A percentile compares a stretch with the other conserved stretches of the same genome.
Conservation (phyloP, 73 alveolate genomes). For the Symbiodinium natans region DNA sequence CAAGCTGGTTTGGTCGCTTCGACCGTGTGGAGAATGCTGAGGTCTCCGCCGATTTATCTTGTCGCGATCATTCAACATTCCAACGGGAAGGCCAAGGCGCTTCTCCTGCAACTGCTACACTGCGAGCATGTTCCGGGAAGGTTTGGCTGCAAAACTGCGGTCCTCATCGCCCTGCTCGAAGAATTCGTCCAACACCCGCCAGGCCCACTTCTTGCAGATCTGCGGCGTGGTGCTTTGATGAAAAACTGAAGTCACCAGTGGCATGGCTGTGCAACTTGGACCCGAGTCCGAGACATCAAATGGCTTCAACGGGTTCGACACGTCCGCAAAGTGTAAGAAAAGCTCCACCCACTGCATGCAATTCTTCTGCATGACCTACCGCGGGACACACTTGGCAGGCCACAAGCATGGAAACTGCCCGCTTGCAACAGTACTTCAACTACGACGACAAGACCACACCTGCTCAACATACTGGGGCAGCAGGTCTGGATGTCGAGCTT, state of each 20-base stretch:
- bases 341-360: conserved; percentile 88
- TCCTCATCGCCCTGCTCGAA: conserved; percentile 98
- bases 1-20: no score
- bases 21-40: no score
- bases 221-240: conserved; percentile 13
- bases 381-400: not conserved
- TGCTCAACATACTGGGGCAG: conserved; percentile 64
- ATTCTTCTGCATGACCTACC: conserved; percentile 85
- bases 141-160: no score
- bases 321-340: conserved; percentile 95
- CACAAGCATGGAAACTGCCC: not conserved
- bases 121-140: not conserved
- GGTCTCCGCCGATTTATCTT: conserved; percentile 59
- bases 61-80: conserved; percentile 90
- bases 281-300: conserved; percentile 72
- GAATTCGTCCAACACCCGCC: conserved; percentile 97
- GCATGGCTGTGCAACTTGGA: not conserved
- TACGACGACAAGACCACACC: conserved; percentile 36
- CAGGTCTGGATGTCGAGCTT: conserved; percentile 58
- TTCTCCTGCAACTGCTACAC: conserved; percentile 28
- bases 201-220: conserved; percentile 97
- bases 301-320: conserved; percentile 96
- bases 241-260: not conserved
- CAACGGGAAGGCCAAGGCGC: conserved; percentile 83
- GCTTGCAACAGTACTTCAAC: no score